Evolutionary conservation across 768 basidiomycete genomes (phyloP).

Genomic region (Mrakia blollopis): DNA sequence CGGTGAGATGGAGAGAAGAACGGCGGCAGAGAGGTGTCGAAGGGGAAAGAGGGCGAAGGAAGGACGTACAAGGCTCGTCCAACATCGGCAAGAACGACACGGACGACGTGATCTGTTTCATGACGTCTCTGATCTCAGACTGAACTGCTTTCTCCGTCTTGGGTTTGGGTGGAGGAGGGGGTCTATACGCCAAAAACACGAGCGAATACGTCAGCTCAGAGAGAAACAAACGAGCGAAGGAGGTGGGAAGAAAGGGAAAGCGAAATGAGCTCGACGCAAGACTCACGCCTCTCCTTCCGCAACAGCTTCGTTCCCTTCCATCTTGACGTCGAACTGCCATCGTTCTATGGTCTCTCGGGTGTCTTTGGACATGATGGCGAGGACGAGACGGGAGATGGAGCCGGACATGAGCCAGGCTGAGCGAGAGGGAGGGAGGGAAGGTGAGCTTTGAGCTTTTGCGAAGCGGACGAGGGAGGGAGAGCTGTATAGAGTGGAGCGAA

Average conservation of each 20-base stretch:
- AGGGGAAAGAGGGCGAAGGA: constrained; percentile 10
- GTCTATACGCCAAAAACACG: neutral
- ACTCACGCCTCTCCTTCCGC: constrained; percentile 33
- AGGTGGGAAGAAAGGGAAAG: neutral
- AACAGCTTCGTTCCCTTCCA: constrained; percentile 57
- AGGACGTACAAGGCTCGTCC: constrained; percentile 59
- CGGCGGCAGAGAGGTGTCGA: neutral
- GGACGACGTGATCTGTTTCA: constrained; percentile 96
- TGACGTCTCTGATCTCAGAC: constrained; percentile 92
- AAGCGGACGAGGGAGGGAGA: neutral
- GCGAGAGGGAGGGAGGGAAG: neutral
- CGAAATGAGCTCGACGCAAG: neutral
- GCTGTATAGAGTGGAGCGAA: neutral
- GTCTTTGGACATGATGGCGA: constrained; percentile 94
- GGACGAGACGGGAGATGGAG: constrained; percentile 85
- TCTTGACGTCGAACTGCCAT: constrained; percentile 95
- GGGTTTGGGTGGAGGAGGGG: constrained; percentile 52
- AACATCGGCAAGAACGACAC: constrained; percentile 95
- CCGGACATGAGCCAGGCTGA: constrained; percentile 91
- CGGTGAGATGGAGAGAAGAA: neutral
- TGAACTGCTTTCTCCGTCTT: constrained; percentile 69
- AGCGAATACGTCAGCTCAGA: neutral
- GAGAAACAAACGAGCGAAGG: neutral
- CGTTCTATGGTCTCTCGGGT: constrained; percentile 84
- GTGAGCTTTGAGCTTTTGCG: neutral